Conservation (phyloP, 2,329 filamentous ascomycete species). For the Dactylellina haptotyla region DNA sequence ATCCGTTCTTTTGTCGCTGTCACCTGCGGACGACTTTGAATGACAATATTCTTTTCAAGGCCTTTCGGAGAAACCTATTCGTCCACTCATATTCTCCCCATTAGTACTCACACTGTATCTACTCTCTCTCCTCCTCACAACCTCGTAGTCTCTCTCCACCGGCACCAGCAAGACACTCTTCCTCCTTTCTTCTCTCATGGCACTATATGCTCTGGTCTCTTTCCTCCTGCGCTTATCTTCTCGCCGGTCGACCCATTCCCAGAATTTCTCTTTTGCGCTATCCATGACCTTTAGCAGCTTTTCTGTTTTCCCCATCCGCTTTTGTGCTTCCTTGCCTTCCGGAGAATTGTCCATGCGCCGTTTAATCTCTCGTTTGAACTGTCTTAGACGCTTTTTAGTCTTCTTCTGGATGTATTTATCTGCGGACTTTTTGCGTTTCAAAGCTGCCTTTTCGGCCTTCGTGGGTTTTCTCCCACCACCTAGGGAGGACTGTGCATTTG, state of each 20-base stretch:
- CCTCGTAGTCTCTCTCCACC: constrained; percentile 38
- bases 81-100: neutral
- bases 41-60: too few relatives aligned
- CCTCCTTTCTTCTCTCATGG: constrained; percentile 35
- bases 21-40: too few relatives aligned
- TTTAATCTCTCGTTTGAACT: constrained; percentile 35
- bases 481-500: constrained; percentile 3
- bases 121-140: constrained; percentile 19
- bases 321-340: constrained; percentile 21
- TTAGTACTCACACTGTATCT: neutral
- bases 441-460: constrained; percentile 9
- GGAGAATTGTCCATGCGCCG: constrained; percentile 6
- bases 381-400: constrained; percentile 19
- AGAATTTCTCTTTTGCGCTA: constrained; percentile 44
- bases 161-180: constrained; percentile 35
- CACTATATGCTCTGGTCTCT: constrained; percentile 1
- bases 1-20: too few relatives aligned
- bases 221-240: constrained; percentile 28
- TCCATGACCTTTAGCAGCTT: constrained; percentile 36
- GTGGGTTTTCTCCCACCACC: neutral
- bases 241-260: constrained; percentile 42
- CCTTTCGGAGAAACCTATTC: too few relatives aligned
- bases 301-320: constrained; percentile 16
- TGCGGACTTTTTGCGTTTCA: constrained; percentile 17
- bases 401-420: constrained; percentile 40